Base-by-base conservation (phyloP, 371 early-diverging fungal genomes). In the Lichtheimia hyalospora region DNA sequence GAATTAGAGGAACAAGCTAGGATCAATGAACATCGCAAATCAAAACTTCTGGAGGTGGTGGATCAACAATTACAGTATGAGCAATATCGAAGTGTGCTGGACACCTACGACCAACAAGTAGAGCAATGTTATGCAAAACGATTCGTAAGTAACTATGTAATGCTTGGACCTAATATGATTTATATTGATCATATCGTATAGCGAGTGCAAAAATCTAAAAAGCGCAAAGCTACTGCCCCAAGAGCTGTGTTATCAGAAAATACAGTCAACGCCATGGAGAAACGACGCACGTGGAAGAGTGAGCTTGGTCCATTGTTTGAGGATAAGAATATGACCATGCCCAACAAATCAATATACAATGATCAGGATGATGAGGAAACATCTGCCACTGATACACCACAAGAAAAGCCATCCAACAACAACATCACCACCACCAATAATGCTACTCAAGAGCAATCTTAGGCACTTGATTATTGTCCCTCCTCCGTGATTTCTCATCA, bases 71-170 rank as follows among this genome's bases (percentile, higher is more conserved):
- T 93, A 49, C 95, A 90, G 4, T 93, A 81, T 72, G 95, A 96
- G 62, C 93, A 96, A 72, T 95, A 93, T 71, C 84, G 85, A 50
- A 83, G 85, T 49, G 89, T 95, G 12, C 68, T 96, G 68, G 95
- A 95, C 61, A 94, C 89, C 52, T 70, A 92, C 42, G 94, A 95
- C 68, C 85, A 86, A 61, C 92, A 92, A 64, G 89, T 95, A 15
- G 96, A 94, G 64, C 86, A 88, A 61, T 86, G 87, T 56, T 96
- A 91, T 64, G 64, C 84, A 28, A 94, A 93, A 71, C 81, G 95
- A 65, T 88, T 88, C 75, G 91, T 92, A 81, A 78, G 87, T 83
- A 23, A 15, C 51, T 5, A 12, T 21, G 2, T 4, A 50, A 18
- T 21, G 8, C 0, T 2, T 51, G 8, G 2, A 21, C 2, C 4